Conservation (phyloP, 495 filamentous ascomycete genomes). For the Aspergillus sclerotioniger region DNA sequence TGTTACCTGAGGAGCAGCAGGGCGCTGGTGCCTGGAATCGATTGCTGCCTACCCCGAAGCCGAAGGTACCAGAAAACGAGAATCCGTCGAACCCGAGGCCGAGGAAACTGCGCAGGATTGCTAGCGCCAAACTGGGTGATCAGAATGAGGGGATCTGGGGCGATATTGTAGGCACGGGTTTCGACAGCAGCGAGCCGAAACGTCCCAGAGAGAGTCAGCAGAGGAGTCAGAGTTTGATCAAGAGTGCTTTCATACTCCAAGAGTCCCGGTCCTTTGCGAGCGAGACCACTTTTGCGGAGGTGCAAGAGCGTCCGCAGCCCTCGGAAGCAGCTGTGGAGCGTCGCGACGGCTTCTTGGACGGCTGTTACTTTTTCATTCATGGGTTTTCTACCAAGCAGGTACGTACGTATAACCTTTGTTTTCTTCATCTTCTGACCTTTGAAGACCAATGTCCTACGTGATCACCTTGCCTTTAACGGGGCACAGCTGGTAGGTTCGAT, state of each 20-base stretch:
- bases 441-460: slow-evolving; percentile 45
- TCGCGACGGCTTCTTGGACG: slow-evolving; percentile 36
- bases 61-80: slow-evolving; percentile 25
- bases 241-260: slow-evolving; percentile 28
- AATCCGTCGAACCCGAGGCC: slow-evolving; percentile 34
- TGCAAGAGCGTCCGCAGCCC: slow-evolving; percentile 22
- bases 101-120: slow-evolving; percentile 73
- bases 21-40: slow-evolving; percentile 77
- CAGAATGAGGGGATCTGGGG: slow-evolving; percentile 85
- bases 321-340: slow-evolving; percentile 12
- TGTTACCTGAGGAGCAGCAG: slow-evolving; percentile 62
- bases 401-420: slow-evolving; percentile 8
- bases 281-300: slow-evolving; percentile 34
- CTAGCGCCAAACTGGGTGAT: slow-evolving; percentile 72
- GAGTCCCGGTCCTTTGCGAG: slow-evolving; percentile 43
- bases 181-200: slow-evolving; percentile 28
- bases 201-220: slow-evolving; percentile 32
- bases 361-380: slow-evolving; percentile 58
- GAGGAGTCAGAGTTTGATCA: slow-evolving; percentile 23
- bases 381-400: slow-evolving; percentile 62
- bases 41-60: slow-evolving; percentile 32
- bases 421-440: slow-evolving; percentile 12
- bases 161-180: slow-evolving; percentile 68
- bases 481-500: slow-evolving; percentile 46
- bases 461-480: slow-evolving; percentile 54